phyloP scores from a whole-genome alignment of 805 yeast species.

The Ogataea nonfermentans region DNA sequence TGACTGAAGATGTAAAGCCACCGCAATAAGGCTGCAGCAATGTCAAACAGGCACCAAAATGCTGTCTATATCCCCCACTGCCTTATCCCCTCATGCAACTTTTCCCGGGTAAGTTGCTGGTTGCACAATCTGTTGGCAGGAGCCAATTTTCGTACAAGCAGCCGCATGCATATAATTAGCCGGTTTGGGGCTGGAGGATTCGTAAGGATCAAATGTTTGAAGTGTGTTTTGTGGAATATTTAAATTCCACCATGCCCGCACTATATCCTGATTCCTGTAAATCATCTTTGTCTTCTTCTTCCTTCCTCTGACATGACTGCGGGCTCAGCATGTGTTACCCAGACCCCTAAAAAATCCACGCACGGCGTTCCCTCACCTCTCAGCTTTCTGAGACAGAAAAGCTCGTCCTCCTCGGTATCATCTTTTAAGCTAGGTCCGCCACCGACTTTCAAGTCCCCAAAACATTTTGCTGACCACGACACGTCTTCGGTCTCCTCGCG shows the following conservation, averaged over 20 bases:
- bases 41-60: not conserved
- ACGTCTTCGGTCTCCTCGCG: constrained; percentile 12
- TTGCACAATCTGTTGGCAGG: not conserved
- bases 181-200: constrained; percentile 5
- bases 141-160: not conserved
- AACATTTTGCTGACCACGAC: constrained; percentile 9
- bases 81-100: not conserved
- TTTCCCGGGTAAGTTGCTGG: too few species aligned
- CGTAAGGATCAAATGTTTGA: constrained; percentile 11
- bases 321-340: constrained; percentile 5
- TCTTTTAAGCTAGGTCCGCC: constrained; percentile 13
- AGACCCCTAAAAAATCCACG: not conserved
- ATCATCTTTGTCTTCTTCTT: not conserved
- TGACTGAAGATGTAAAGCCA: not conserved
- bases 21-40: not conserved
- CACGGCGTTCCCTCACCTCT: constrained; percentile 3
- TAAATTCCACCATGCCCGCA: not conserved
- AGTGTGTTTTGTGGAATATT: constrained; percentile 11
- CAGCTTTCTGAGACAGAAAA: constrained; percentile 3
- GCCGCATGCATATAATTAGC: constrained; percentile 9
- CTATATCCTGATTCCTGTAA: not conserved
- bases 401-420: constrained; percentile 8
- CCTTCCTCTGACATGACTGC: constrained; percentile 7
- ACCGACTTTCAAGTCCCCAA: constrained; percentile 11
- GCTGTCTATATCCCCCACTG: too few species aligned